These are phyloP conservation scores for Zoysia pacifica DNA, from an alignment of 176 grass and related monocot species.

Conservation along the genomic window DNA sequence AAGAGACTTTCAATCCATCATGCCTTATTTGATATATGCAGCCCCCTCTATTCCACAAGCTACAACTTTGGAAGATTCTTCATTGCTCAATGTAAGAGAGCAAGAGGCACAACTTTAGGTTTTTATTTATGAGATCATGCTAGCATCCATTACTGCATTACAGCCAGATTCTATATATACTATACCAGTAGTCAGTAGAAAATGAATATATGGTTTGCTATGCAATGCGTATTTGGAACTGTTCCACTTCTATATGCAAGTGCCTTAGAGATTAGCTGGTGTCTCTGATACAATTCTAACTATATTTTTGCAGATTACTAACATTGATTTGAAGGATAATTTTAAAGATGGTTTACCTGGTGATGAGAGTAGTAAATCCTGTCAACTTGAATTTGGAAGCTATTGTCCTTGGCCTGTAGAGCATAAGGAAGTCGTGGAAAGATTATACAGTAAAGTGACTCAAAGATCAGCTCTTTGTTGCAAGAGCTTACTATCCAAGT, in stretches of 20 bases:
- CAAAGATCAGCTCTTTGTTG: slow-evolving; percentile 84
- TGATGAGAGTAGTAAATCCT: slow-evolving; percentile 52
- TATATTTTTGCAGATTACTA: slow-evolving; percentile 44
- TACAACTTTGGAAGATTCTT: slow-evolving; percentile 1
- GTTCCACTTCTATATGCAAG: background rate
- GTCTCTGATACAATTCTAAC: background rate
- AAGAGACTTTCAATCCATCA: too few relatives aligned
- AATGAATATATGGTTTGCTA: background rate
- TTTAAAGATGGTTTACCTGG: slow-evolving; percentile 46
- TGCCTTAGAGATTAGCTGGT: background rate
- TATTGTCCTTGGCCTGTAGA: slow-evolving; percentile 77
- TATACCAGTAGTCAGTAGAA: background rate
- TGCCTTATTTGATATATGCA: slow-evolving; percentile 18
- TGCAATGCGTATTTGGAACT: background rate
- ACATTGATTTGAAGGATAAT: slow-evolving; percentile 25
- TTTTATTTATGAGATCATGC: background rate
- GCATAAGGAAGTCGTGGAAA: slow-evolving; percentile 61
- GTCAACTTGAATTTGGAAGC: slow-evolving; percentile 70
- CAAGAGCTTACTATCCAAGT: slow-evolving; percentile 79
- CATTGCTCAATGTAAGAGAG: slow-evolving; percentile 32
- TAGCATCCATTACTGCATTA: background rate
- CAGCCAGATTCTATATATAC: background rate
- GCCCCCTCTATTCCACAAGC: slow-evolving; percentile 21
- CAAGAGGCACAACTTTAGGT: background rate
- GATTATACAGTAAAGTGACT: slow-evolving; percentile 71